A percentile compares a stretch with the other conserved stretches of the same genome.
Conservation (phyloP, 176 grass and related monocot genomes). For the Oryza glumipatula region DNA sequence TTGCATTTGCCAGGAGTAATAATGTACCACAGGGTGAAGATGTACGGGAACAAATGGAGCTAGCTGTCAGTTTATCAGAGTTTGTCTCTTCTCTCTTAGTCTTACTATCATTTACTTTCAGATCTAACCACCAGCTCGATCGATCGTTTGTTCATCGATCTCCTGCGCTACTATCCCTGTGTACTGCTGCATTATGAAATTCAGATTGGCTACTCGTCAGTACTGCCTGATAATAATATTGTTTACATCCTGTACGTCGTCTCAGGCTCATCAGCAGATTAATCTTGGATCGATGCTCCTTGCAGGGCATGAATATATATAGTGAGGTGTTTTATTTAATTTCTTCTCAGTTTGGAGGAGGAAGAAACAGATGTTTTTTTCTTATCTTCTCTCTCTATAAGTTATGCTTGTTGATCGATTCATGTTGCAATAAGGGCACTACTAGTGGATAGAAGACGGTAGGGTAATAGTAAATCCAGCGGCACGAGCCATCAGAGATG, state of each 20-base stretch:
- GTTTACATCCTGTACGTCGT: too few species aligned
- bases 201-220: background rate
- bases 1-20: background rate
- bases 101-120: background rate
- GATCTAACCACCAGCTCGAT: background rate
- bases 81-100: slow-evolving; percentile 2
- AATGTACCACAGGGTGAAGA: background rate
- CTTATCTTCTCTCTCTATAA: too few species aligned
- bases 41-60: background rate
- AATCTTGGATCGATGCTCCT: background rate
- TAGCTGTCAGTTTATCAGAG: slow-evolving; percentile 2
- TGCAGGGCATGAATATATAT: too few species aligned
- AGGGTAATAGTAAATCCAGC: too few species aligned
- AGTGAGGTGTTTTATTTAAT: too few species aligned
- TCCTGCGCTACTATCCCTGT: background rate
- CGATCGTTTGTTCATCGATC: background rate
- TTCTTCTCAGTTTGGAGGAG: too few species aligned
- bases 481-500: too few species aligned
- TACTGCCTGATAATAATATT: background rate
- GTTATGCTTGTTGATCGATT: too few species aligned
- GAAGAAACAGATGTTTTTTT: too few species aligned
- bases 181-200: background rate
- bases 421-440: too few species aligned
- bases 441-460: too few species aligned
- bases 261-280: background rate